Evolutionary conservation across 306 rosid species (phyloP).

Genomic region (Aeschynomene evenia): DNA sequence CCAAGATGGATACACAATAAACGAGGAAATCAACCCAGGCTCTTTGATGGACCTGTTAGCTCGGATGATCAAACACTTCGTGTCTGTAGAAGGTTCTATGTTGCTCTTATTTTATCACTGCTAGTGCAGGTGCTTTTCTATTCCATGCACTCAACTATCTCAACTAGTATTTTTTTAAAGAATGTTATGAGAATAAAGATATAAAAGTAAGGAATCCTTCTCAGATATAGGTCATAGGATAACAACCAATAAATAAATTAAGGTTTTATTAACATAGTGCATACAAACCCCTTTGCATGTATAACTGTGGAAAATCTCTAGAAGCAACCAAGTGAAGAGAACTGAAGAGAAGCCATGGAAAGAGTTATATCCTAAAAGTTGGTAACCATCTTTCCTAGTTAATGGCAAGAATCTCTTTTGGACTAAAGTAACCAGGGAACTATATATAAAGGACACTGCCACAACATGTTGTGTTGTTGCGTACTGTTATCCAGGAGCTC

Average conservation of each 20-base stretch:
- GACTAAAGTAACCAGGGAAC: not conserved
- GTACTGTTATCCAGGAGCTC: not conserved
- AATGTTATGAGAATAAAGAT: not conserved
- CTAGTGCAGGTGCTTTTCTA: slow-evolving; percentile 75
- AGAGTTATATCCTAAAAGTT: not conserved
- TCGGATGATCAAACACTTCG: slow-evolving; percentile 76
- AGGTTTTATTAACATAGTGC: not conserved
- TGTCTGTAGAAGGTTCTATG: slow-evolving; percentile 90
- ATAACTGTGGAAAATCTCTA: slow-evolving; percentile 2
- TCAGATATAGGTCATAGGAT: slow-evolving; percentile 4
- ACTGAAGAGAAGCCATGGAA: not conserved
- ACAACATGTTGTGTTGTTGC: not conserved
- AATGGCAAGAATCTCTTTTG: not conserved
- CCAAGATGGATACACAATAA: slow-evolving; percentile 43
- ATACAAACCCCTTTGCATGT: slow-evolving; percentile 12
- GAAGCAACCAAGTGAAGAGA: not conserved
- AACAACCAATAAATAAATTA: not conserved
- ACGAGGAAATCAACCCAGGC: slow-evolving; percentile 43
- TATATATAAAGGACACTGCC: not conserved
- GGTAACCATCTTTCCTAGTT: not conserved
- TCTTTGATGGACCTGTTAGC: slow-evolving; percentile 36
- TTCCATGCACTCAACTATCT: slow-evolving; percentile 22
- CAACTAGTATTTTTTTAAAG: not conserved
- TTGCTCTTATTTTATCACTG: slow-evolving; percentile 90
- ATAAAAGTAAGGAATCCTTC: not conserved